phyloP scores from a whole-genome alignment of 768 basidiomycete species.

The Rhodotorula taiwanensis region DNA sequence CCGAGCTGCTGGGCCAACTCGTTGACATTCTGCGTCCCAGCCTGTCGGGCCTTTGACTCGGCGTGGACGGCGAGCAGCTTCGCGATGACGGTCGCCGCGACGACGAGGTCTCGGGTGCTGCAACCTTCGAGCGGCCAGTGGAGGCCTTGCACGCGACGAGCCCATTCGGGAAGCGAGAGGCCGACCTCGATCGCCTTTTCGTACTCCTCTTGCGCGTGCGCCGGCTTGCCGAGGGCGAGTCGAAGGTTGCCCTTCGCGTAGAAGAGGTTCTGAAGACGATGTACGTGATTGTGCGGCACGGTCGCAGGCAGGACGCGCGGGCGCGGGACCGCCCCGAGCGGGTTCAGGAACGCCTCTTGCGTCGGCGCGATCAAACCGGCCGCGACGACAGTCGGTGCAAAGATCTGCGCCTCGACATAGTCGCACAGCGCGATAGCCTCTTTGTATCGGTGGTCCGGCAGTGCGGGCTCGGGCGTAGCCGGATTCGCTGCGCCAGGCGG shows the following conservation, averaged over 20 bases:
- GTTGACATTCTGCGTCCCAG: conserved; percentile 24
- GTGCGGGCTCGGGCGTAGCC: background rate
- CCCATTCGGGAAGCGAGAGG: conserved; percentile 40
- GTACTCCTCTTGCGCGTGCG: conserved; percentile 45
- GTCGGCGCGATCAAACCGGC: background rate
- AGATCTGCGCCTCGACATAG: conserved; percentile 43
- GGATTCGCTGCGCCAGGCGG: background rate
- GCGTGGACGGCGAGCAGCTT: conserved; percentile 22
- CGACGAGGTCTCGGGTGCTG: conserved; percentile 24
- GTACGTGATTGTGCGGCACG: conserved; percentile 45
- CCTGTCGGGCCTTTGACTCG: conserved; percentile 41
- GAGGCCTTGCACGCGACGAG: background rate
- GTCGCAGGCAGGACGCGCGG: conserved; percentile 27
- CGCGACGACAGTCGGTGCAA: conserved; percentile 6
- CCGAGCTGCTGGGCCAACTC: conserved; percentile 39
- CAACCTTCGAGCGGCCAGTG: conserved; percentile 16
- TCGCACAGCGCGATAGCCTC: conserved; percentile 46
- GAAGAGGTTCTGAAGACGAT: conserved; percentile 51
- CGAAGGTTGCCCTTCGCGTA: conserved; percentile 42
- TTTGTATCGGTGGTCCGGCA: conserved; percentile 36
- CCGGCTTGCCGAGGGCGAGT: conserved; percentile 41
- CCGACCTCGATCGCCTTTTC: conserved; percentile 50
- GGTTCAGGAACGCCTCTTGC: conserved; percentile 14
- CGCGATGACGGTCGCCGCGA: conserved; percentile 25
- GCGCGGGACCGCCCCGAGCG: conserved; percentile 6